These are phyloP conservation scores for Aspergillus spinulosporus DNA, from an alignment of 2,329 filamentous ascomycete genomes.

Conservation along the genomic window DNA sequence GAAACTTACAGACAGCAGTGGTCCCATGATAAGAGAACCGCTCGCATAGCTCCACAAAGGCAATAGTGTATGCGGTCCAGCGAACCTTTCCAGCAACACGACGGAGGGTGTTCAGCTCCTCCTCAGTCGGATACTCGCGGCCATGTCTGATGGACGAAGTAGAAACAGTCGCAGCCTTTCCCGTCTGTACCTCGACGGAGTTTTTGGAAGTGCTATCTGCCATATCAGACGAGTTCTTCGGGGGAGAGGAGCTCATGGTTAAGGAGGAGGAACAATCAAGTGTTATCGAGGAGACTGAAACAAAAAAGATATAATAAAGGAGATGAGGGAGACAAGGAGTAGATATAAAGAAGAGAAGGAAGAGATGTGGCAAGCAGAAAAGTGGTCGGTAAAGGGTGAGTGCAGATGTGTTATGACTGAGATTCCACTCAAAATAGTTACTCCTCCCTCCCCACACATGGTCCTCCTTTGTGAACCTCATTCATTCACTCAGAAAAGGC, in stretches of 20 bases:
- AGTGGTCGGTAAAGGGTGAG: neutral
- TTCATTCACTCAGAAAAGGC: neutral
- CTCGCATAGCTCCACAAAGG: slow-evolving; percentile 73
- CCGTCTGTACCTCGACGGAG: slow-evolving; percentile 11
- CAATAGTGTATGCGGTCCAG: slow-evolving; percentile 67
- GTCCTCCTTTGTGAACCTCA: neutral
- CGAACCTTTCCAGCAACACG: slow-evolving; percentile 52
- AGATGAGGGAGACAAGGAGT: neutral
- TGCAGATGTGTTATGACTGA: neutral
- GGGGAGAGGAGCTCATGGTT: neutral
- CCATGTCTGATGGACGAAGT: slow-evolving; percentile 2
- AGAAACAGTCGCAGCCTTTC: slow-evolving; percentile 6
- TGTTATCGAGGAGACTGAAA: neutral
- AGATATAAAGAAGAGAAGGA: neutral
- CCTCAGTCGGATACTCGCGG: slow-evolving; percentile 31
- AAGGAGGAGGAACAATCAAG: neutral
- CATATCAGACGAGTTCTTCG: neutral
- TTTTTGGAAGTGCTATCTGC: neutral
- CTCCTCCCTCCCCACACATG: neutral
- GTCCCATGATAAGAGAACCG: slow-evolving; percentile 77
- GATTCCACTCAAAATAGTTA: slow-evolving; percentile 2
- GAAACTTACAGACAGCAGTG: slow-evolving; percentile 60
- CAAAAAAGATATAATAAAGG: neutral
- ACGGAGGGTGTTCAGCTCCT: slow-evolving; percentile 38
- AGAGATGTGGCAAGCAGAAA: neutral